These are phyloP conservation scores for Vachellia pachyceras DNA, from an alignment of 306 rosid genomes.

Conservation along the genomic window DNA sequence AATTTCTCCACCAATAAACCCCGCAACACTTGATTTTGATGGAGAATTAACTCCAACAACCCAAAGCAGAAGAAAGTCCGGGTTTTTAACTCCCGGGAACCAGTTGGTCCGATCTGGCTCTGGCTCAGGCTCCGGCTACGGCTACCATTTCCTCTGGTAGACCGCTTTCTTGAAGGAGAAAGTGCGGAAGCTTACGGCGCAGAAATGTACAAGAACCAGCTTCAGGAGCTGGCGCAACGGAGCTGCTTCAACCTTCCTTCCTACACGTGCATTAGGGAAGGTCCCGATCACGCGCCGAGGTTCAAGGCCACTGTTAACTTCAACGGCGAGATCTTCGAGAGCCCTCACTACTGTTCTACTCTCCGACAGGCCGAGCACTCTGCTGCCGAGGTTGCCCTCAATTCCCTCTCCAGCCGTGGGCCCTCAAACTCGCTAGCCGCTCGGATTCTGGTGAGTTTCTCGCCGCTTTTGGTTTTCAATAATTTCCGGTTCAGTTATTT, in stretches of 20 bases:
- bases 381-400: conserved; percentile 98
- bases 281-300: conserved; percentile 99
- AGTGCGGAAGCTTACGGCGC: conserved; percentile 33
- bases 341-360: conserved; percentile 85
- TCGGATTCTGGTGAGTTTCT: conserved; percentile 71
- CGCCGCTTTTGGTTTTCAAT: background rate
- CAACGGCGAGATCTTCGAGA: conserved; percentile 93
- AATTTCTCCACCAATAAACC: conserved; percentile 39
- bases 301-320: conserved; percentile 96
- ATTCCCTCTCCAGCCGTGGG: conserved; percentile 82
- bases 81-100: background rate
- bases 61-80: background rate
- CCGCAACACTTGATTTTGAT: conserved; percentile 38
- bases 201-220: conserved; percentile 99
- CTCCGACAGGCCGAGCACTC: conserved; percentile 99
- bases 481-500: background rate
- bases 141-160: conserved; percentile 1
- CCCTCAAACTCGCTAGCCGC: conserved; percentile 98
- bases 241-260: conserved; percentile 99
- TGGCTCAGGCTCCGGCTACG: conserved; percentile 32
- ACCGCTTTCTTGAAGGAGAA: conserved; percentile 44
- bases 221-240: conserved; percentile 98
- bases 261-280: conserved; percentile 90
- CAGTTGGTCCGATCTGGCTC: conserved; percentile 65
- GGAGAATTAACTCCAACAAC: conserved; percentile 20